phyloP scores from a whole-genome alignment of 2,329 filamentous ascomycete genomes.

The Ophioceras dolichostomum region DNA sequence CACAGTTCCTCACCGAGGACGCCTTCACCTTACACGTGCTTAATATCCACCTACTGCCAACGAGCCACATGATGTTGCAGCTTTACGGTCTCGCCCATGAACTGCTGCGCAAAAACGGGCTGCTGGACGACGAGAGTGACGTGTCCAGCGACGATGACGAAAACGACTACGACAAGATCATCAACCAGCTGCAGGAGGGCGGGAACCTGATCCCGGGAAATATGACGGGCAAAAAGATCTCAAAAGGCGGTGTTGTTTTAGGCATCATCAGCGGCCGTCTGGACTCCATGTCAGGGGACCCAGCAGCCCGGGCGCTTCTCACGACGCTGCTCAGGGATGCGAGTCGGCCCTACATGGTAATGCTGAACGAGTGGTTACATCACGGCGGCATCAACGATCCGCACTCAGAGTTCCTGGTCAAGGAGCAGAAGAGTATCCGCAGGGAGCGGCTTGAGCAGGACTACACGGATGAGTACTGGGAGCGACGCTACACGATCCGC shows the following conservation, averaged over 20 bases:
- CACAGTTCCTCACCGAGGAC: conserved; percentile 79
- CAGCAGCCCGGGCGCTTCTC: conserved; percentile 69
- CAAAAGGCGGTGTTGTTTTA: conserved; percentile 93
- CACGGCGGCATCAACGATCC: conserved; percentile 92
- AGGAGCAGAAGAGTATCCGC: conserved; percentile 90
- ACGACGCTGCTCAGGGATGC: conserved; percentile 76
- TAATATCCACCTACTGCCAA: conserved; percentile 82
- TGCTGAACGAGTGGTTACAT: conserved; percentile 98
- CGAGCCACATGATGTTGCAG: conserved; percentile 82
- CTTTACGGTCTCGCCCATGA: conserved; percentile 81
- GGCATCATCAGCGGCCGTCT: conserved; percentile 75
- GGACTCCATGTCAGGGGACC: conserved; percentile 86
- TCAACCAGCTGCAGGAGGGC: conserved; percentile 80
- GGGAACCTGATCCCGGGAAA: conserved; percentile 69
- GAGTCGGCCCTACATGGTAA: conserved; percentile 89
- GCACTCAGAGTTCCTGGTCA: conserved; percentile 86
- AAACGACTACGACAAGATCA: conserved; percentile 82
- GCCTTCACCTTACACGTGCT: conserved; percentile 88
- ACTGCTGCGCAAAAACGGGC: conserved; percentile 73
- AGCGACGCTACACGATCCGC: conserved; percentile 89
- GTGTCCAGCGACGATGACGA: conserved; percentile 56
- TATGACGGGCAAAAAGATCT: conserved; percentile 79
- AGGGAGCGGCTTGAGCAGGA: conserved; percentile 86
- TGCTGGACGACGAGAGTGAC: conserved; percentile 70
- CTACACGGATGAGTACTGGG: conserved; percentile 99